These are phyloP conservation scores for Litsea cubeba DNA, from an alignment of 164 flowering plant genomes.

Conservation along the genomic window DNA sequence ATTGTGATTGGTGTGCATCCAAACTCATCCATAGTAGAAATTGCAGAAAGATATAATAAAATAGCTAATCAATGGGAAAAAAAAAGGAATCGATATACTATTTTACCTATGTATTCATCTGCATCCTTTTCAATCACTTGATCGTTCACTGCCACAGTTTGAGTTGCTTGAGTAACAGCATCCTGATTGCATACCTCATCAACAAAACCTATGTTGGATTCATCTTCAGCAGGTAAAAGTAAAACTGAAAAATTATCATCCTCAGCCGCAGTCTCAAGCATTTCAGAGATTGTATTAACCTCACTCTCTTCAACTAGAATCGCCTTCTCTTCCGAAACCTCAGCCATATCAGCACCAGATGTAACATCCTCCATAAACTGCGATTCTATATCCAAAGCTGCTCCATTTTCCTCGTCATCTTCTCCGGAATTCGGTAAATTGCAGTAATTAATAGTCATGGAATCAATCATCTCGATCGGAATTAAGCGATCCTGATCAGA, in stretches of 20 bases:
- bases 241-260: constrained; percentile 18
- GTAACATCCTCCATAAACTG: constrained; percentile 5
- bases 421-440: constrained; percentile 3
- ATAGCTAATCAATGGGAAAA: not conserved
- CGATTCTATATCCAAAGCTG: constrained; percentile 14
- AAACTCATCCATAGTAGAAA: not conserved
- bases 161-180: constrained; percentile 27
- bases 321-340: constrained; percentile 16
- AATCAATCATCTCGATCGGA: constrained; percentile 48
- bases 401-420: constrained; percentile 19
- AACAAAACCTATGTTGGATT: not conserved
- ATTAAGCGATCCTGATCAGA: constrained; percentile 40
- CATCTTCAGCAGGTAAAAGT: constrained; percentile 18
- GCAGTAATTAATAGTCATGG: constrained; percentile 16
- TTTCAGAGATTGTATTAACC: constrained; percentile 14
- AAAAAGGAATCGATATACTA: not conserved
- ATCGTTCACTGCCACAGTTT: constrained; percentile 9
- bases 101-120: constrained; percentile 32
- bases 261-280: constrained; percentile 19
- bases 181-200: constrained; percentile 21
- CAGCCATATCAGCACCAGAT: constrained; percentile 7
- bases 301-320: constrained; percentile 16
- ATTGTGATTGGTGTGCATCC: not conserved
- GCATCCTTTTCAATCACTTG: constrained; percentile 19
- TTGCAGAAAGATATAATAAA: not conserved